Evolutionary conservation across 345 rosid species (phyloP).

Genomic region (Eucalyptus brandiana): DNA sequence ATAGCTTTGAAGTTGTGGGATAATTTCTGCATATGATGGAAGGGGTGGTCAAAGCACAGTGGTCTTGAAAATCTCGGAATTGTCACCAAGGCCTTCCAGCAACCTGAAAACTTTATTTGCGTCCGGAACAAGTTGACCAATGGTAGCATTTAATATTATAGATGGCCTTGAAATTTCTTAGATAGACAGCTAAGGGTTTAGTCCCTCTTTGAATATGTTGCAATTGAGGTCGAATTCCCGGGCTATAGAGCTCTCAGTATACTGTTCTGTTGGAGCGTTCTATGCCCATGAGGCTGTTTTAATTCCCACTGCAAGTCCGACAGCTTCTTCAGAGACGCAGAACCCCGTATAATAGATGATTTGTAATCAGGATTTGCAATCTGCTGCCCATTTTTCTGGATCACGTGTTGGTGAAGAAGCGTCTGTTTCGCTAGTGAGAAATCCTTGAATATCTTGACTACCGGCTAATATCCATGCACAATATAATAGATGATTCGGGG

Average conservation of each 20-base stretch:
- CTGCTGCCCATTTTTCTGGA: background rate
- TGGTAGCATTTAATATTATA: background rate
- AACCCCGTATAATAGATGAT: background rate
- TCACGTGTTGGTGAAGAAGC: background rate
- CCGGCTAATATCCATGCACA: background rate
- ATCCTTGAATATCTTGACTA: background rate
- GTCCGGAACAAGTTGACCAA: background rate
- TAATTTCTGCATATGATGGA: background rate
- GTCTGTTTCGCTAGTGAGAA: background rate
- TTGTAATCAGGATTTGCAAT: background rate
- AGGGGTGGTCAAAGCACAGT: background rate
- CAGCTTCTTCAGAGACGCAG: background rate
- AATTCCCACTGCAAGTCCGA: background rate
- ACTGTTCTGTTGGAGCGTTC: background rate
- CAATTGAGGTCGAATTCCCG: too few relatives aligned
- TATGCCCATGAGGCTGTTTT: background rate
- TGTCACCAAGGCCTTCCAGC: background rate
- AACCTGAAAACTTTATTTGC: background rate
- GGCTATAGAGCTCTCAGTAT: background rate
- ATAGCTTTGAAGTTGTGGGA: background rate
- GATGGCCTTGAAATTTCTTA: background rate
- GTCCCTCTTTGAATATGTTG: too few relatives aligned
- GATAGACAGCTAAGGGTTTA: too few relatives aligned
- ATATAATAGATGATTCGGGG: background rate
- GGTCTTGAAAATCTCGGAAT: background rate